Conservation (phyloP, 164 flowering plant species). For the Euptelea pleiosperma region DNA sequence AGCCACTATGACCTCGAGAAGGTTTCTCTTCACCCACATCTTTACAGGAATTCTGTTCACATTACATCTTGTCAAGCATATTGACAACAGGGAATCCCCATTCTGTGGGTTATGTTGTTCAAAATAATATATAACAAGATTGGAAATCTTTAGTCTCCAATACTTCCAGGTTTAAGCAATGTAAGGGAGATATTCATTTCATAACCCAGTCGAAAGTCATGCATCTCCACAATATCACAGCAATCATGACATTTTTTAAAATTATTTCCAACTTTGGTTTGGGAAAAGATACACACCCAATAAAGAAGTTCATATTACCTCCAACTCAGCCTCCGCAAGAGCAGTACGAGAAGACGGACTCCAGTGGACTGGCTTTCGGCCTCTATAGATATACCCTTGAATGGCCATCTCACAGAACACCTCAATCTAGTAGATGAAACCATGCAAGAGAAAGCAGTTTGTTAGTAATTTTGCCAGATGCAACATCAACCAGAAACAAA, state of each 20-base stretch:
- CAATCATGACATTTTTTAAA: too few species aligned
- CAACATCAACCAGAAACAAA: constrained; percentile 1
- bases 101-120: too few species aligned
- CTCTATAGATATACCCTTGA: constrained; percentile 85
- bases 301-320: constrained; percentile 39
- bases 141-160: too few species aligned
- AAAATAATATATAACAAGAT: too few species aligned
- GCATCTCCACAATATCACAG: not conserved
- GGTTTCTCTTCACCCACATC: not conserved
- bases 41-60: not conserved
- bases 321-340: constrained; percentile 98
- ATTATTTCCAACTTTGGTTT: too few species aligned
- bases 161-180: too few species aligned
- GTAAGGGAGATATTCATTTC: too few species aligned
- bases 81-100: too few species aligned
- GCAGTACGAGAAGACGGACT: constrained; percentile 98
- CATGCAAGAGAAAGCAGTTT: constrained; percentile 8
- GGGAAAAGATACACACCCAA: too few species aligned
- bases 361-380: constrained; percentile 98
- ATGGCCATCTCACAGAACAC: constrained; percentile 89
- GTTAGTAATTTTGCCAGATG: constrained; percentile 10
- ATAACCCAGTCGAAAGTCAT: not conserved
- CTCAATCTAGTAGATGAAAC: constrained; percentile 57
- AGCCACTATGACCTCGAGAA: not conserved
- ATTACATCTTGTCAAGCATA: not conserved